Evolutionary conservation across 108 stramenopile genomes (phyloP).

Genomic region (Discostella pseudostelligera): DNA sequence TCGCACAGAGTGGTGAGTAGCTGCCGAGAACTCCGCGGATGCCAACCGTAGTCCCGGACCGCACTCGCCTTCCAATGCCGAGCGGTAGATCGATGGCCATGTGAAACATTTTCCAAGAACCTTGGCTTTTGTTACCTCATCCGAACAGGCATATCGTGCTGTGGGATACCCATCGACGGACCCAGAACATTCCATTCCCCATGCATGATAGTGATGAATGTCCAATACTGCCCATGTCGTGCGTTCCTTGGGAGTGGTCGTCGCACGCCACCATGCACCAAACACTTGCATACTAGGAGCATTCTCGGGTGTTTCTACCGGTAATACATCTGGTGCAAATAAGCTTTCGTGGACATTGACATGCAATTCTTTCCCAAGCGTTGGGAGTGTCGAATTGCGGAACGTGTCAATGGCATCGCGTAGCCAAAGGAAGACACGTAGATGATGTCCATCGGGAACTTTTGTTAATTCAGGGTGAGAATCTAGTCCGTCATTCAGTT

Average conservation of each 20-base stretch:
- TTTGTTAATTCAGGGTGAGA: conserved; percentile 15
- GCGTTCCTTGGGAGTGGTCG: conserved; percentile 62
- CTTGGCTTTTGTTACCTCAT: conserved; percentile 26
- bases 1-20: conserved; percentile 68
- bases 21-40: conserved; percentile 73
- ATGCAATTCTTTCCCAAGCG: conserved; percentile 55
- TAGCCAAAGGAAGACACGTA: conserved; percentile 71
- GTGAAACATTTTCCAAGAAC: conserved; percentile 47
- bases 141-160: conserved; percentile 56
- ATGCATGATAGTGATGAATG: conserved; percentile 80
- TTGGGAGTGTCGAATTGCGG: conserved; percentile 64
- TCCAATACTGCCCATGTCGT: conserved; percentile 67
- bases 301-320: conserved; percentile 35
- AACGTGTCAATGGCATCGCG: conserved; percentile 62
- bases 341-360: conserved; percentile 77
- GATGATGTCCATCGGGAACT: conserved; percentile 71
- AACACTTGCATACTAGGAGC: conserved; percentile 37
- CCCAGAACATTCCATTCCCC: conserved; percentile 61
- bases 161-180: conserved; percentile 59
- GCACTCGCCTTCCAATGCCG: conserved; percentile 48
- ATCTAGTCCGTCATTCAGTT: conserved; percentile 38
- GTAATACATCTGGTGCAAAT: conserved; percentile 32
- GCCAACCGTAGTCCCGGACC: conserved; percentile 52
- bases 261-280: conserved; percentile 63
- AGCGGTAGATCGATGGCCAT: conserved; percentile 60